phyloP scores from a whole-genome alignment of 2,329 filamentous ascomycete species.

The Karstenula rhodostoma region DNA sequence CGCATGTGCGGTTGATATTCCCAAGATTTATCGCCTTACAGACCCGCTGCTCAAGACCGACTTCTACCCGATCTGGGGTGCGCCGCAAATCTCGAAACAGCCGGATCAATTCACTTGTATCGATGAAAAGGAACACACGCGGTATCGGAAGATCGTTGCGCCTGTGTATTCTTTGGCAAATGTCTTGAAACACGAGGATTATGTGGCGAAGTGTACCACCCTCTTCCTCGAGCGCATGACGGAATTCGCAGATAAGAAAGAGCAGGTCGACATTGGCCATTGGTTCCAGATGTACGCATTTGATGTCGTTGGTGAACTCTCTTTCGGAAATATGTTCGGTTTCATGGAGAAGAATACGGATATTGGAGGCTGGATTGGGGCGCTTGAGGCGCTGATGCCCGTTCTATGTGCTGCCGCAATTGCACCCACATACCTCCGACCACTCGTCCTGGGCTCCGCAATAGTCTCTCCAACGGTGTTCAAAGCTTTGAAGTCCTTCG shows the following conservation, averaged over 20 bases:
- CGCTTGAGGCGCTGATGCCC: slow-evolving; percentile 47
- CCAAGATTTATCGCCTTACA: slow-evolving; percentile 26
- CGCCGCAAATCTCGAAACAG: slow-evolving; percentile 26
- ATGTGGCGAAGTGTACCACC: slow-evolving; percentile 31
- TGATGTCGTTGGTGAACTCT: slow-evolving; percentile 54
- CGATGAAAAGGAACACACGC: slow-evolving; percentile 28
- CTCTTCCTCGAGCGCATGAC: slow-evolving; percentile 33
- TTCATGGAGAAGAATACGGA: slow-evolving; percentile 53
- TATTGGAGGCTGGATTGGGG: slow-evolving; percentile 49
- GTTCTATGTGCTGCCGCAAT: slow-evolving; percentile 38
- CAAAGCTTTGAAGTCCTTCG: slow-evolving; percentile 38
- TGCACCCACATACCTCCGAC: slow-evolving; percentile 40
- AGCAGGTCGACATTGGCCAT: slow-evolving; percentile 33
- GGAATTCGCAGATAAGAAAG: slow-evolving; percentile 25
- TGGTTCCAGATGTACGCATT: slow-evolving; percentile 40
- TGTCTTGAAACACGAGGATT: slow-evolving; percentile 44
- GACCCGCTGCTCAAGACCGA: slow-evolving; percentile 25
- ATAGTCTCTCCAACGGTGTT: slow-evolving; percentile 29
- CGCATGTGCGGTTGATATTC: slow-evolving; percentile 20
- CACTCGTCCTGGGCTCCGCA: slow-evolving; percentile 35
- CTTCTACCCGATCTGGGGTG: slow-evolving; percentile 24
- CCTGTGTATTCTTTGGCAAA: slow-evolving; percentile 53
- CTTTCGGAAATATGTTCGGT: slow-evolving; percentile 53
- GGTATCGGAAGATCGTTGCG: slow-evolving; percentile 26
- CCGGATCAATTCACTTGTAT: slow-evolving; percentile 30